These are phyloP conservation scores for Vaccinium darrowii DNA, from an alignment of 148 eudicot genomes.

Conservation along the genomic window DNA sequence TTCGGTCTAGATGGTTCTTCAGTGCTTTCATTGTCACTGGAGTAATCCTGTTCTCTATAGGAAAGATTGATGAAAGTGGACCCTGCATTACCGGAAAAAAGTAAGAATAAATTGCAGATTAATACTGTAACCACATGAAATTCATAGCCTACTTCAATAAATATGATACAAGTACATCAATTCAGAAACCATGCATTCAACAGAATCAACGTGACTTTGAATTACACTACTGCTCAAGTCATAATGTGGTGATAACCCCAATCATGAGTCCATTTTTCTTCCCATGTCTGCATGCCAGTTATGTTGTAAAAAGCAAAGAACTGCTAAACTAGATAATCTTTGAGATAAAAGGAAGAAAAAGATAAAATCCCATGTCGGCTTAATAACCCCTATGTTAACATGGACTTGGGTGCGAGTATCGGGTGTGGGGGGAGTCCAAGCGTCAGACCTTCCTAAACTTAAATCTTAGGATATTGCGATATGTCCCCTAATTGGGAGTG, in stretches of 20 bases:
- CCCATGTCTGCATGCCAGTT: too few species aligned
- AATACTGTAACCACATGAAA: background rate
- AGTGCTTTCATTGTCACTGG: conserved; percentile 64
- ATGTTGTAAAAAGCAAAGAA: too few species aligned
- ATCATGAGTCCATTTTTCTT: too few species aligned
- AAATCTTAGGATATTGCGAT: too few species aligned
- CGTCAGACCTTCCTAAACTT: too few species aligned
- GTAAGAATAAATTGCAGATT: background rate
- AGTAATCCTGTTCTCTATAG: conserved; percentile 73
- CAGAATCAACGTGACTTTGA: background rate
- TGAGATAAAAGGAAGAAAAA: too few species aligned
- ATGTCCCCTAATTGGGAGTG: too few species aligned
- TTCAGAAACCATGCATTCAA: background rate
- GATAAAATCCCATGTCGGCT: too few species aligned
- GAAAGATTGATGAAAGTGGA: conserved; percentile 72
- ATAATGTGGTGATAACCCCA: background rate
- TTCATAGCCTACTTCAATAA: background rate
- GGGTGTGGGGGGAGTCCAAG: too few species aligned
- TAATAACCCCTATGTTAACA: too few species aligned
- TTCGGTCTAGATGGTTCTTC: conserved; percentile 69
- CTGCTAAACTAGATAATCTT: too few species aligned
- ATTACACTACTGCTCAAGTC: background rate
- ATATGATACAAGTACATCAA: background rate
- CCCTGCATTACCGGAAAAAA: conserved; percentile 52
- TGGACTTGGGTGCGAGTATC: too few species aligned